Base-by-base conservation (phyloP, 1,284 basidiomycete genomes). In the Tremellales sp. region DNA sequence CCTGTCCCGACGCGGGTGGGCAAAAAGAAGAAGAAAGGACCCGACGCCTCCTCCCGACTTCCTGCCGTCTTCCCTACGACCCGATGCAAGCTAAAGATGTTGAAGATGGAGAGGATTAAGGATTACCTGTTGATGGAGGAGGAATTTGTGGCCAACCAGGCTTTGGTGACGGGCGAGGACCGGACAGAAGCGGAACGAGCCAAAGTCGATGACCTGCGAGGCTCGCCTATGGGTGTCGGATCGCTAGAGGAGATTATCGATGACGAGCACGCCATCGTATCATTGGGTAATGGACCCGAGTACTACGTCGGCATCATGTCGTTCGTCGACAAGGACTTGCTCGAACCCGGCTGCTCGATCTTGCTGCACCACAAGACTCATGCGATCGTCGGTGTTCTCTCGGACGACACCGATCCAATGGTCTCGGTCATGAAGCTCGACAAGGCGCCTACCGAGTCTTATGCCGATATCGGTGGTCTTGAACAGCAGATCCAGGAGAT, bases 191-290 rank as follows among this genome's bases (percentile, higher is more conserved):
- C 94, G 72, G 94, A 98, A 72, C 81, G 92, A 60, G 87, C 87
- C 25, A 86, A 85, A 58, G 91, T 99, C 33, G 96, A 99, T 72
- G 91, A 96, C 72, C 76, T 99, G 45, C 83, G 96, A 43, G 96
- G 96, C 19, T 87, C 84, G 45, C 96, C 96, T 5, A 97, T 99
- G 90, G 87, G 86, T 12, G 91, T 99, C 46, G 96, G 96, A 31
- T 90, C 92, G 0, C 80, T 99, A 63, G 96, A 98, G 76, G 96
- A 99, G 76, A 97, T 99, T 64, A 96, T 99, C 68, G 96, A 98
- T 79, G 96, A 99, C 77, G 96, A 99, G 80, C 96, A 98, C 72
- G 94, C 96, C 19, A 97, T 99, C 72, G 87, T 99, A 65, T 93
- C 89, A 72, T 89, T 89, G 10, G 84, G 90, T 17, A 90, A 89